Base-by-base conservation (phyloP, 129 eudicot genomes). In the Centaurea solstitialis region DNA sequence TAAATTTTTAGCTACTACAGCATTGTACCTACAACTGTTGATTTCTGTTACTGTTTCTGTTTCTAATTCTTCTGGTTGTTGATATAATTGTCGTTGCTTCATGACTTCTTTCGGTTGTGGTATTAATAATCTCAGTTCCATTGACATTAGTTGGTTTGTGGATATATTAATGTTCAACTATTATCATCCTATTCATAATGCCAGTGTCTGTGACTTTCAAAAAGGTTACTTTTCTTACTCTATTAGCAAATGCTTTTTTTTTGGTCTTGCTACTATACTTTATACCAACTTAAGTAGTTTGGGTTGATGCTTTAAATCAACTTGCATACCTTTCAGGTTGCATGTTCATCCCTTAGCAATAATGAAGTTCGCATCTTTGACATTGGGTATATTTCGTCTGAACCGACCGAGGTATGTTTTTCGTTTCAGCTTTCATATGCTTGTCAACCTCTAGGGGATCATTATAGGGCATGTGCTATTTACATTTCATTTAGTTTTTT, bases 341-440 rank as follows among this genome's bases (percentile, higher is more conserved):
- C 95, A 13, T 96, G 97, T 83, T 82, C 97, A 76, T 96, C 97
- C 68, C 85, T 76, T 76, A 84, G 76, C 81, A 88, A 84, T 68
- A 80, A 81, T 74, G 98, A 89, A 81, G 84, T 93, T 70, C 53
- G 30, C 70, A 91, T 96, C 61, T 93, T 81, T 79, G 99, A 96
- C 82, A 88, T 96, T 72, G 97, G 97, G 69, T 93, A 87, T 77
- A 59, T 91, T 74, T 89, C 99, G 76, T 85, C 92, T 35, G 87
- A 91, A 59, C 98, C 98, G 3, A 74, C 82, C 43, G 90, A 91
- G 86, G 99, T 93, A 86, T 85, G 97, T 79, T 77, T 78, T 67
- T 23, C 66, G 8, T 47, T 67, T 43, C 33, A n/a, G 18, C 80
- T 83, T 33, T 71, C 70, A n/a, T 35, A 53, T 72, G 75, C 62